Conservation (phyloP, 2,329 filamentous ascomycete genomes). For the Fusarium subglutinans region DNA sequence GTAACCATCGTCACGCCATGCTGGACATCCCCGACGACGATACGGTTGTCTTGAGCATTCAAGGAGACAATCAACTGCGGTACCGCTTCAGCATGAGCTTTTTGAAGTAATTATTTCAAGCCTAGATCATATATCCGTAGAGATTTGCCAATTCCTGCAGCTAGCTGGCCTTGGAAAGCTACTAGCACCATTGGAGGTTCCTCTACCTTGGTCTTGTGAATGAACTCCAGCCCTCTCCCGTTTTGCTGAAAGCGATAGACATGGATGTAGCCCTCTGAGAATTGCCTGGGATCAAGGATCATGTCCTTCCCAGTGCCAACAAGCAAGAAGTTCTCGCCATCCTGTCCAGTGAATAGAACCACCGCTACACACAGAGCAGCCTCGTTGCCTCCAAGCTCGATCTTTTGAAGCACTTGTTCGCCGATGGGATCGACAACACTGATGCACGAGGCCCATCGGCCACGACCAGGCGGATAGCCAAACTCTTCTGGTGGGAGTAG, state of each 20-base stretch:
- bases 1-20: conserved; percentile 92
- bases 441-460: conserved; percentile 97
- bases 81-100: conserved; percentile 82
- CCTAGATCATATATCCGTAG: conserved; percentile 92
- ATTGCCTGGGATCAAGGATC: conserved; percentile 78
- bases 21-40: conserved; percentile 90
- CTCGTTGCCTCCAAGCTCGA: conserved; percentile 90
- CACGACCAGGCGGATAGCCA: conserved; percentile 82
- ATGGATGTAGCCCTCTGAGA: conserved; percentile 83
- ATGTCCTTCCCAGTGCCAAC: conserved; percentile 97
- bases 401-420: conserved; percentile 72
- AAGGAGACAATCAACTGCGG: conserved; percentile 85
- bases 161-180: conserved; percentile 87
- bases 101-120: conserved; percentile 89
- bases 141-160: conserved; percentile 83
- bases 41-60: conserved; percentile 88
- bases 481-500: conserved; percentile 82
- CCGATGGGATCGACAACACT: conserved; percentile 93
- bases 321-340: conserved; percentile 88
- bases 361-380: conserved; percentile 86
- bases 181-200: conserved; percentile 86
- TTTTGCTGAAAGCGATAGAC: conserved; percentile 90
- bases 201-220: conserved; percentile 94
- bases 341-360: conserved; percentile 86
- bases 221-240: conserved; percentile 87